Evolutionary conservation across 768 basidiomycete genomes (phyloP).

Genomic region (Kwoniella sp.): DNA sequence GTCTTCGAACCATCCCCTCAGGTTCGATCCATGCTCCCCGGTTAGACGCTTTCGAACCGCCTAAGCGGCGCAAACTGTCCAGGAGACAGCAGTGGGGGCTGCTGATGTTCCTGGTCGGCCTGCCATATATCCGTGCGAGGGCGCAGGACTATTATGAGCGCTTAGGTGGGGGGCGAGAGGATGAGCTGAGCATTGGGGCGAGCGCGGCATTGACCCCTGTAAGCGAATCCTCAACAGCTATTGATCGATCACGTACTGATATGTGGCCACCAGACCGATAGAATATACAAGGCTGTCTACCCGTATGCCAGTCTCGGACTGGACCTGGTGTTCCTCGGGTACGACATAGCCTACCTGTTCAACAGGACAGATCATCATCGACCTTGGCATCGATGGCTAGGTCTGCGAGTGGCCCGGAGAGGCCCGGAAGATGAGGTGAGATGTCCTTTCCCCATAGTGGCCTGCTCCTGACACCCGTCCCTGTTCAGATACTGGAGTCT

Average conservation of each 20-base stretch:
- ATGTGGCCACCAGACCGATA: slow-evolving; percentile 26
- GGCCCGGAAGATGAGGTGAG: slow-evolving; percentile 22
- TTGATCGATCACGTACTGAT: too few relatives aligned
- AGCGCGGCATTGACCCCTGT: slow-evolving; percentile 14
- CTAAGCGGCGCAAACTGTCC: slow-evolving; percentile 56
- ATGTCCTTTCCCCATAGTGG: too few relatives aligned
- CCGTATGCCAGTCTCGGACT: slow-evolving; percentile 74
- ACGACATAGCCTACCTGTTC: slow-evolving; percentile 86
- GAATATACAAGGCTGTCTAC: slow-evolving; percentile 68
- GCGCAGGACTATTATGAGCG: slow-evolving; percentile 85
- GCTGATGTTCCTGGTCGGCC: slow-evolving; percentile 73
- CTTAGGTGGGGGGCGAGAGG: slow-evolving; percentile 71
- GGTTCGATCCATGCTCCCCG: slow-evolving; percentile 20
- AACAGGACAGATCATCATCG: slow-evolving; percentile 79
- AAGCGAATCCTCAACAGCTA: background rate
- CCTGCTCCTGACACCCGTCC: too few relatives aligned
- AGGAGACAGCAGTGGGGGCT: slow-evolving; percentile 68
- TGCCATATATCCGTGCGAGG: slow-evolving; percentile 86
- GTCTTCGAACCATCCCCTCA: slow-evolving; percentile 52
- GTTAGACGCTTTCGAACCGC: slow-evolving; percentile 17
- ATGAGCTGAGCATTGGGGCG: slow-evolving; percentile 62
- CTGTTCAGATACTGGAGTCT: too few relatives aligned
- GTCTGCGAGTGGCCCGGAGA: slow-evolving; percentile 69
- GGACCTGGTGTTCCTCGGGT: slow-evolving; percentile 75
- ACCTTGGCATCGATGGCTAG: slow-evolving; percentile 84